Evolutionary conservation across 1,284 basidiomycete genomes (phyloP), one percentile per base, ranked within the genome.

Genomic region (Bondarzewia mesenterica): DNA sequence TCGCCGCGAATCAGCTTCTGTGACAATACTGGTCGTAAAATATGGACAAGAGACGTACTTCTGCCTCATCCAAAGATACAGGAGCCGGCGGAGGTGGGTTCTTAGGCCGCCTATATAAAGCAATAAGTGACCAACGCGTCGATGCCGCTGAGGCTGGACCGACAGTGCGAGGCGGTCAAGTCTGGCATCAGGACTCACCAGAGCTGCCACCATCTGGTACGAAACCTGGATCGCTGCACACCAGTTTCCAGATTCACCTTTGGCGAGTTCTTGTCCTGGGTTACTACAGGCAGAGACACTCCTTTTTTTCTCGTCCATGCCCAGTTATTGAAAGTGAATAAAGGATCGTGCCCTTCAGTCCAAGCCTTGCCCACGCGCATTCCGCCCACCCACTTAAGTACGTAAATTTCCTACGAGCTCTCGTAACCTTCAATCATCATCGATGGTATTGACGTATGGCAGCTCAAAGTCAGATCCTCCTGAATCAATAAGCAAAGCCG

Each of bases 31-130:
- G 27, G 3, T 27, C 35, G 36, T 36, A n/a, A 48, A 41, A 32
- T 43, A 36, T 32, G 26, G 7, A 16, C 16, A 40, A 21, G 32
- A 23, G 29, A 43, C 58, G 18, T 29, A 23, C 52, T 51, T 27
- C 61, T 2, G 82, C 82, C 55, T 81, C 77, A 22, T 74, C 73
- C n/a, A 87, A 65, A 14, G 73, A 73, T 3, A 62, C 55, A 3
- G 75, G 78, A 1, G 84, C 72, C 2, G 78, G 77, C 0, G 77
- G 73, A 0, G 85, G 83, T 3, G 72, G 71, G 48, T 77, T 64
- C 50, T 70, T 71, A 1, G 82, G 82, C 46, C 79, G 68, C 81
- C 82, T 80, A 47, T 6, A 16, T 27, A 21, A 14, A 45, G n/a
- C 10, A 16, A 40, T 18, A 12, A 40, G 5, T 38, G 7, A 27